Percentiles rank a stretch among this genome's conserved stretches.
Evolutionary conservation across 805 yeast genomes (phyloP).

Genomic region (Pichia sporocuriosa): DNA sequence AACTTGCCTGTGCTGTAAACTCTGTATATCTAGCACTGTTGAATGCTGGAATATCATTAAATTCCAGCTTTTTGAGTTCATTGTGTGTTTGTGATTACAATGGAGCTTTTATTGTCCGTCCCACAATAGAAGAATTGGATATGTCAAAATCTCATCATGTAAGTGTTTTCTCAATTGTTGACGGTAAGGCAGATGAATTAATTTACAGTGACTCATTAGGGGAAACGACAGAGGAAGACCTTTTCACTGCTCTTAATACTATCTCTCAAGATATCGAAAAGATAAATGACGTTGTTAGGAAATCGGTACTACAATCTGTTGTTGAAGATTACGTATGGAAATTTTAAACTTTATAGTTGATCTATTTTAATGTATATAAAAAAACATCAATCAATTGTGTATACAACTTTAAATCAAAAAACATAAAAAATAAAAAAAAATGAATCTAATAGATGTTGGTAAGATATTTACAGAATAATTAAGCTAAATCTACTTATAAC

Average conservation of each 20-base stretch:
- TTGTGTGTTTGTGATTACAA: constrained; percentile 30
- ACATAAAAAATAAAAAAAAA: not conserved
- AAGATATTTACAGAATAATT: constrained; percentile 1
- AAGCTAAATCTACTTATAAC: constrained; percentile 32
- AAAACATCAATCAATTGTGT: not conserved
- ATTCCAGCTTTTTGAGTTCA: constrained; percentile 53
- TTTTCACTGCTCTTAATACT: constrained; percentile 45
- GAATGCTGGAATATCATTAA: constrained; percentile 71
- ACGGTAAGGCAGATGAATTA: constrained; percentile 46
- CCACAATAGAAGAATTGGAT: constrained; percentile 38
- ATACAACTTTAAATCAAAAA: not conserved
- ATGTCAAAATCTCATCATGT: constrained; percentile 55
- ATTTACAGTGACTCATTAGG: constrained; percentile 73
- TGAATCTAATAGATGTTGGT: too few species aligned
- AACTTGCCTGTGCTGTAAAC: constrained; percentile 65
- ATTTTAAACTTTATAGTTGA: constrained; percentile 11
- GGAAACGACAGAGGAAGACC: constrained; percentile 48
- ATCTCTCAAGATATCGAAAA: constrained; percentile 43
- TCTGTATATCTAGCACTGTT: constrained; percentile 67
- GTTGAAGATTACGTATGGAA: constrained; percentile 57
- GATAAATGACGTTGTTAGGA: constrained; percentile 41
- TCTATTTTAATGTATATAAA: not conserved
- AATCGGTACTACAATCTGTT: constrained; percentile 41
- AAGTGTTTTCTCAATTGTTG: constrained; percentile 50
- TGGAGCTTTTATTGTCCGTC: constrained; percentile 36